phyloP scores from a whole-genome alignment of 768 basidiomycete genomes.

The Pleurotus citrinopileatus region DNA sequence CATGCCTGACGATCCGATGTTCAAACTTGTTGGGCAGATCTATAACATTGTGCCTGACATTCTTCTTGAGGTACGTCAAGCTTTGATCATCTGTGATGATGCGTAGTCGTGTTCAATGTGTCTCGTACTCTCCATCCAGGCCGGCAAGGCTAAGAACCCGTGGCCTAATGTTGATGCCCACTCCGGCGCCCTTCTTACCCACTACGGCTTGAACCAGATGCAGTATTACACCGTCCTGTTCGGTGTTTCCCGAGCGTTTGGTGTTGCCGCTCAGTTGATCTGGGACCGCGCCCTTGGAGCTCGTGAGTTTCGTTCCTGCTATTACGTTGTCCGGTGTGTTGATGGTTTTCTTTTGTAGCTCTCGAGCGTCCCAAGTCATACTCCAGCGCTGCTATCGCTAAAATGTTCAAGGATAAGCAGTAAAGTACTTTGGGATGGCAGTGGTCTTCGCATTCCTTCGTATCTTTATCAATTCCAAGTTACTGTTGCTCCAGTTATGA shows the following conservation, averaged over 20 bases:
- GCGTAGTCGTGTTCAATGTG: no score
- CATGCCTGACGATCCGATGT: conserved; percentile 82
- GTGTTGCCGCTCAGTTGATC: conserved; percentile 85
- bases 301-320: conserved; percentile 49
- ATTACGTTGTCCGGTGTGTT: no score
- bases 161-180: conserved; percentile 99
- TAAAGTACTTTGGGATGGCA: neutral
- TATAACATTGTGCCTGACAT: conserved; percentile 88
- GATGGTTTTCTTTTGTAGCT: conserved; percentile 44
- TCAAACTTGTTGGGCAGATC: conserved; percentile 91
- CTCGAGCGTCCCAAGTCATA: conserved; percentile 92
- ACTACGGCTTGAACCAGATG: conserved; percentile 89
- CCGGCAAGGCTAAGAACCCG: conserved; percentile 90
- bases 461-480: neutral
- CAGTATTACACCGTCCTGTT: conserved; percentile 97
- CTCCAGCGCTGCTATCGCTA: conserved; percentile 75
- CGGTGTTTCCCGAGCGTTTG: conserved; percentile 93
- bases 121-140: conserved; percentile 37
- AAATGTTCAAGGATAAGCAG: conserved; percentile 67
- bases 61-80: conserved; percentile 68
- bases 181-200: conserved; percentile 83
- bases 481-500: neutral
- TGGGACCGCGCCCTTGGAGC: conserved; percentile 94
- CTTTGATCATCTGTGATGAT: no score
- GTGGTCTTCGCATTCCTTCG: conserved; percentile 11